Conservation (phyloP, 768 basidiomycete genomes). For the Daedaleopsis sinensis region DNA sequence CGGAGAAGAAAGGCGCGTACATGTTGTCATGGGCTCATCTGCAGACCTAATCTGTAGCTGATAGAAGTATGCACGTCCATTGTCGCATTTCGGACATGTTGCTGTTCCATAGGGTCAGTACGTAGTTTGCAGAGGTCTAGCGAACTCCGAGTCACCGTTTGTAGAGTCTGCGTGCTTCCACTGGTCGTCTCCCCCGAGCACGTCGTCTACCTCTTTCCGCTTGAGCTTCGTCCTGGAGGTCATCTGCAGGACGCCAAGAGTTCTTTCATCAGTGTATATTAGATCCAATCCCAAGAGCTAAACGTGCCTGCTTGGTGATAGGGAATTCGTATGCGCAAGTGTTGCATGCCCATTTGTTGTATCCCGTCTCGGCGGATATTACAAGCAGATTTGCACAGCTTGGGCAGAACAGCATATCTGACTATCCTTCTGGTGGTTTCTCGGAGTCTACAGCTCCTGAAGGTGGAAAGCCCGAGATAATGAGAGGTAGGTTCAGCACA, state of each 20-base stretch:
- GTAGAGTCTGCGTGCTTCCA: slow-evolving; percentile 95
- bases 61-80: slow-evolving; percentile 87
- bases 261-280: not conserved
- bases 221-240: slow-evolving; percentile 85
- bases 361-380: slow-evolving; percentile 74
- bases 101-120: slow-evolving; percentile 32
- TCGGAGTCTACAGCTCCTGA: too few relatives aligned
- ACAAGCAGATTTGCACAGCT: slow-evolving; percentile 89
- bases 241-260: slow-evolving; percentile 57
- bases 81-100: slow-evolving; percentile 80
- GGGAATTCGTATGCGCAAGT: slow-evolving; percentile 96
- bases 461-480: too few relatives aligned
- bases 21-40: slow-evolving; percentile 85
- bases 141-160: slow-evolving; percentile 50
- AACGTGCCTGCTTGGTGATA: slow-evolving; percentile 75
- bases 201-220: slow-evolving; percentile 94
- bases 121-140: too few relatives aligned
- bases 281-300: slow-evolving; percentile 10
- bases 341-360: slow-evolving; percentile 93
- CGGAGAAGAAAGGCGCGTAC: slow-evolving; percentile 32
- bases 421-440: not conserved
- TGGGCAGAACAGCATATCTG: slow-evolving; percentile 88
- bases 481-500: too few relatives aligned
- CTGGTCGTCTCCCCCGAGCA: slow-evolving; percentile 90
- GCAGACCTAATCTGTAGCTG: slow-evolving; percentile 96